Conservation (phyloP, 2,329 filamentous ascomycete genomes). For the Alternaria sp. region DNA sequence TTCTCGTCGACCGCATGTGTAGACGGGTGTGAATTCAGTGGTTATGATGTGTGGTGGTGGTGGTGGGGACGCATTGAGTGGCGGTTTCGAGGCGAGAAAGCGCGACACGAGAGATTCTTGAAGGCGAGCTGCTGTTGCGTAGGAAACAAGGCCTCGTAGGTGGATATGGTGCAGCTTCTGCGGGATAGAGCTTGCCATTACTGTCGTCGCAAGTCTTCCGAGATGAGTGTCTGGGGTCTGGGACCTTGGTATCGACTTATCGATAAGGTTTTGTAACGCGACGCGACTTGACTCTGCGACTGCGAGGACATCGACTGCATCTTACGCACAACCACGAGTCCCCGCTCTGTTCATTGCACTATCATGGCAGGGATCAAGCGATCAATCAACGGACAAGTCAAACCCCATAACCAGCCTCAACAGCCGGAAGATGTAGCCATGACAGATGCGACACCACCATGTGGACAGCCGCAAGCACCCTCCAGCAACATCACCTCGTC, state of each 20-base stretch:
- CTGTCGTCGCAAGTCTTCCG: slow-evolving; percentile 3
- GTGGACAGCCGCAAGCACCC: slow-evolving; percentile 15
- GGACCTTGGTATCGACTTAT: slow-evolving; percentile 2
- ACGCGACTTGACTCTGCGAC: slow-evolving; percentile 16
- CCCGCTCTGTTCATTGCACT: not conserved
- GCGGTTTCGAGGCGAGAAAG: slow-evolving; percentile 67
- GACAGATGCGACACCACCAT: slow-evolving; percentile 19
- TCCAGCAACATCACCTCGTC: slow-evolving; percentile 13
- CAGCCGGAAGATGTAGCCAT: not conserved
- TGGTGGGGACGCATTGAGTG: slow-evolving; percentile 55
- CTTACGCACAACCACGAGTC: not conserved
- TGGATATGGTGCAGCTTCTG: slow-evolving; percentile 66
- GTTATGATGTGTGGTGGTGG: slow-evolving; percentile 73
- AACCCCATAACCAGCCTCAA: slow-evolving; percentile 8
- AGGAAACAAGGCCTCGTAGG: slow-evolving; percentile 61
- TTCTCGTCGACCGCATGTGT: slow-evolving; percentile 89
- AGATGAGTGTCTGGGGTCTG: not conserved
- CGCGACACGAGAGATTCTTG: slow-evolving; percentile 63
- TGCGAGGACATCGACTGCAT: not conserved
- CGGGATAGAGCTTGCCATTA: slow-evolving; percentile 50
- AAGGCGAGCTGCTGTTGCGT: slow-evolving; percentile 60
- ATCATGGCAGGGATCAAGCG: slow-evolving; percentile 35
- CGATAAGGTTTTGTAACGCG: slow-evolving; percentile 24
- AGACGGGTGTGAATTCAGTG: slow-evolving; percentile 82
- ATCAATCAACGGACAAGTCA: slow-evolving; percentile 29